Base-by-base conservation (phyloP, 148 eudicot species). In the Chenopodium formosanum region DNA sequence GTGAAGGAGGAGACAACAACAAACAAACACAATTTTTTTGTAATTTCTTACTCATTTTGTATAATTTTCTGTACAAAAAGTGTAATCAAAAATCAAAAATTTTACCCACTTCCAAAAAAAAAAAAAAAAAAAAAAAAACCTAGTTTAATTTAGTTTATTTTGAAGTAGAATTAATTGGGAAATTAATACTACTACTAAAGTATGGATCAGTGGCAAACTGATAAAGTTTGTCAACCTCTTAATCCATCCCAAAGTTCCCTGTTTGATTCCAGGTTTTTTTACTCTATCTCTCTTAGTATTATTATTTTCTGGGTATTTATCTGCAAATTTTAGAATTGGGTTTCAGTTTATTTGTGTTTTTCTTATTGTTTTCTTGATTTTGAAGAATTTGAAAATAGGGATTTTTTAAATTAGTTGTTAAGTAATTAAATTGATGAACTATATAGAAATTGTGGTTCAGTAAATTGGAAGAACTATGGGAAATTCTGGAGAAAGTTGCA, bases 231-330 rank as follows among this genome's bases (percentile, higher is more conserved):
- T 40, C 44, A 83, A 53, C 78, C 81, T 63, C 25, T 75, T 77
- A 67, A 58, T 78, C 71, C 75, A 81, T 76, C 82, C 40, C 85
- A 82, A 66, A 75, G 34, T 53, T 83, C 83, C 19, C 79, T 70
- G 25, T 78, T 79, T 79, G 83, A 87, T 78, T 79, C 84, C 75
- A 88, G 90, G 90, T 88, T 71, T 76, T 76, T 76, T 78, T 75
- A 2, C 67, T 56, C 5, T 56, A 23, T 40, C 31, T 69, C 19
- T 37, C 62, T n/a, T 22, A 19, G 44, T 27, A 20, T 4, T 46
- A 19, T 9, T 8, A 17, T 14, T 58, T 50, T n/a, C 29, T 73
- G 47, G 75, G 25, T 25, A 17, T 23, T 23, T 46, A 53, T 16
- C 60, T 53, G 20, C 60, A 53, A 53, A 56, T 56, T 56, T 56